Evolutionary conservation across 2,329 filamentous ascomycete species (phyloP).

Genomic region (Scopulariopsis brevicaulis): DNA sequence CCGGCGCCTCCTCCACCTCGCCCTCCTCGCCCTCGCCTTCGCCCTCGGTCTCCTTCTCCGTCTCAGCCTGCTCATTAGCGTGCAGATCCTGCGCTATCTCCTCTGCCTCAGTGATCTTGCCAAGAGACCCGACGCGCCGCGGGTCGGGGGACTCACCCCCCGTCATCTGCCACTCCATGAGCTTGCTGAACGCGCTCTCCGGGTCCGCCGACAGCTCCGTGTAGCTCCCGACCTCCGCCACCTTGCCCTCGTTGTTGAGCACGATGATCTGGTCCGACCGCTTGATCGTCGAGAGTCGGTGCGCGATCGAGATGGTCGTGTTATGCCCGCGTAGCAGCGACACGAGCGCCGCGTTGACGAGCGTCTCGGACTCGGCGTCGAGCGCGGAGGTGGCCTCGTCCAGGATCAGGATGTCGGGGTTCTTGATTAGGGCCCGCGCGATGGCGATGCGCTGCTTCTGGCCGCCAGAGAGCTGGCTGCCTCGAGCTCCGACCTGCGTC

Average conservation of each 20-base stretch:
- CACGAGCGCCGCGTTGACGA: slow-evolving; percentile 84
- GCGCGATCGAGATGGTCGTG: slow-evolving; percentile 95
- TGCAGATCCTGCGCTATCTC: slow-evolving; percentile 38
- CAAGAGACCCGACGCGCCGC: slow-evolving; percentile 17
- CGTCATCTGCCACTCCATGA: slow-evolving; percentile 99
- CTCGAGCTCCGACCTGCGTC: slow-evolving; percentile 83
- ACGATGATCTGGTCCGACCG: slow-evolving; percentile 91
- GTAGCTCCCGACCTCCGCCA: slow-evolving; percentile 86
- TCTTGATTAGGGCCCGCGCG: slow-evolving; percentile 83
- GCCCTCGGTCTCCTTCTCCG: slow-evolving; percentile 17
- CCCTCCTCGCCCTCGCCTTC: not conserved
- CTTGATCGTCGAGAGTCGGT: slow-evolving; percentile 93
- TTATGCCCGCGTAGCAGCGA: slow-evolving; percentile 75
- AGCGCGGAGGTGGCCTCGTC: slow-evolving; percentile 94
- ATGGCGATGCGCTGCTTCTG: slow-evolving; percentile 98
- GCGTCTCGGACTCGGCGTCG: slow-evolving; percentile 91
- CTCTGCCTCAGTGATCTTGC: slow-evolving; percentile 37
- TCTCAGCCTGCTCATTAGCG: slow-evolving; percentile 18
- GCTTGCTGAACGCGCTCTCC: slow-evolving; percentile 77
- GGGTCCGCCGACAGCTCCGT: slow-evolving; percentile 59
- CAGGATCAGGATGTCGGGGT: slow-evolving; percentile 92
- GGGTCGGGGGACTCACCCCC: slow-evolving; percentile 55
- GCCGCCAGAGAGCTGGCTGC: slow-evolving; percentile 86
- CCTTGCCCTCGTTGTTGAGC: slow-evolving; percentile 71
- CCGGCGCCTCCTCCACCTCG: not conserved